Evolutionary conservation across 2,329 filamentous ascomycete genomes (phyloP).

Genomic region (Aspergillus melleus): DNA sequence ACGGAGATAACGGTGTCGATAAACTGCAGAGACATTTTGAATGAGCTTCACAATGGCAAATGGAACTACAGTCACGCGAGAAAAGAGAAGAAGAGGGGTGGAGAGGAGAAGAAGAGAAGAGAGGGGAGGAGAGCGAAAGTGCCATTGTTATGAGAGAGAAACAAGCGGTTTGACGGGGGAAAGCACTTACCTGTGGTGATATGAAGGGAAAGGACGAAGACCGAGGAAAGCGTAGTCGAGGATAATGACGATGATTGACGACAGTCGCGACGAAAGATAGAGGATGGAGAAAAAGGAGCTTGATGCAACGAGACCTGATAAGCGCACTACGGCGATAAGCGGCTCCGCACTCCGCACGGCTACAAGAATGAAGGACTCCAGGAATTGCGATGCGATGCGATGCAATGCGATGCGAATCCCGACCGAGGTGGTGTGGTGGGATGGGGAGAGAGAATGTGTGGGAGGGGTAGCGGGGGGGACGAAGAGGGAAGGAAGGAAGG

Average conservation of each 20-base stretch:
- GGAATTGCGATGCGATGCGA: not conserved
- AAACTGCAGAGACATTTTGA: not conserved
- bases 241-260: slow-evolving; percentile 4
- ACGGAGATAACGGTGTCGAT: not conserved
- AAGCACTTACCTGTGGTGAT: not conserved
- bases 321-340: slow-evolving; percentile 25
- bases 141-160: not conserved
- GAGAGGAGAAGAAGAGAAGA: not conserved
- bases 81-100: not conserved
- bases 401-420: not conserved
- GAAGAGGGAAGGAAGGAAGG: not conserved
- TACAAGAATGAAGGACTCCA: not conserved
- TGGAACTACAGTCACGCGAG: not conserved
- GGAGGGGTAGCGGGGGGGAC: no score
- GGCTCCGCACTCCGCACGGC: slow-evolving; percentile 8
- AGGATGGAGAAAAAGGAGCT: slow-evolving; percentile 3
- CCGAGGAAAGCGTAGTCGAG: not conserved
- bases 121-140: not conserved
- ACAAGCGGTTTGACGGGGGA: not conserved
- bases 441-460: not conserved
- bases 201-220: not conserved
- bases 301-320: slow-evolving; percentile 16
- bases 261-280: slow-evolving; percentile 15
- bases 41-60: not conserved
- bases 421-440: not conserved